phyloP scores from a whole-genome alignment of 1,139 yeast genomes.

The Groenewaldozyma sp. region DNA sequence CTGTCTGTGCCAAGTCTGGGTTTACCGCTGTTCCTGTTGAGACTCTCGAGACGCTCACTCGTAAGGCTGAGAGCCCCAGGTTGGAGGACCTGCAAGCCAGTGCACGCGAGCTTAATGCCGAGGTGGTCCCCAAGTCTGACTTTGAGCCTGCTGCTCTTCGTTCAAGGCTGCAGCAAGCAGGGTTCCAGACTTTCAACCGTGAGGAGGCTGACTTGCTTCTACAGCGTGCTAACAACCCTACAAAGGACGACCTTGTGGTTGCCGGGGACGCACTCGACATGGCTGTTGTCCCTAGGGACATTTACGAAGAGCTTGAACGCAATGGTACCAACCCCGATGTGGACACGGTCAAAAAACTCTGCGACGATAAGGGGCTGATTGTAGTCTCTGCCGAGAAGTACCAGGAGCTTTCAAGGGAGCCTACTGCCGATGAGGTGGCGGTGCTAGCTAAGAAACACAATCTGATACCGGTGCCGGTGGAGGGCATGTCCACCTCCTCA shows the following conservation, averaged over 20 bases:
- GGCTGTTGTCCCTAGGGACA: slow-evolving; percentile 16
- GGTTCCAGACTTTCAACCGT: slow-evolving; percentile 25
- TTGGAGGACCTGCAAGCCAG: slow-evolving; percentile 15
- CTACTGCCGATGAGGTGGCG: slow-evolving; percentile 25
- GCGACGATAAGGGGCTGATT: slow-evolving; percentile 23
- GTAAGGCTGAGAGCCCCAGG: slow-evolving; percentile 20
- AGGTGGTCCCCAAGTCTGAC: slow-evolving; percentile 11
- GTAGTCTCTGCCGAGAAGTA: slow-evolving; percentile 20
- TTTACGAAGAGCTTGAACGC: slow-evolving; percentile 21
- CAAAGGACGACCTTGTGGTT: slow-evolving; percentile 20
- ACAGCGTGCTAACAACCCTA: slow-evolving; percentile 19
- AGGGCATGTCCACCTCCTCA: slow-evolving; percentile 27
- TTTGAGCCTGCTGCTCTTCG: slow-evolving; percentile 20
- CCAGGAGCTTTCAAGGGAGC: slow-evolving; percentile 21
- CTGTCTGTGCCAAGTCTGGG: slow-evolving; percentile 19
- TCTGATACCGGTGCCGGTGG: no score
- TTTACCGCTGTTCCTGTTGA: slow-evolving; percentile 21
- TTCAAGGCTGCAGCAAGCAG: slow-evolving; percentile 13
- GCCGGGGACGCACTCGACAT: slow-evolving; percentile 16
- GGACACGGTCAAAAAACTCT: slow-evolving; percentile 21
- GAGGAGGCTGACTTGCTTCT: slow-evolving; percentile 18
- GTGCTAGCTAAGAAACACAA: slow-evolving; percentile 41
- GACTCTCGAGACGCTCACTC: slow-evolving; percentile 21
- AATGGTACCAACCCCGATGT: slow-evolving; percentile 22
- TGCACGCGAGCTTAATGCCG: slow-evolving; percentile 10